Conservation (phyloP, 805 yeast genomes). For the Wickerhamiella vanderwaltii region DNA sequence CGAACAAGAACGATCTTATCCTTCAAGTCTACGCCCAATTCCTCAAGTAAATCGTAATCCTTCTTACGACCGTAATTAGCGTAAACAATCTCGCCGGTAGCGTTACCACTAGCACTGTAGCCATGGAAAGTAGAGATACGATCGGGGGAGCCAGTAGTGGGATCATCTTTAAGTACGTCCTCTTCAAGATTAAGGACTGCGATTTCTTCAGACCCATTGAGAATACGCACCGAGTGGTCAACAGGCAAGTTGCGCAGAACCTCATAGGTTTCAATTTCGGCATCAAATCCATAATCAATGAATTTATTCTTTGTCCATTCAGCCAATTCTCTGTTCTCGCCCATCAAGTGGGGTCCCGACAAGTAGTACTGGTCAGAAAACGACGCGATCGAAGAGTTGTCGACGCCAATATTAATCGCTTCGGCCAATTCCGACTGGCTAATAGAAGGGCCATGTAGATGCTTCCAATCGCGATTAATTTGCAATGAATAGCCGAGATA, state of each 20-base stretch:
- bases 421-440: conserved; percentile 37
- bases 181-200: conserved; percentile 44
- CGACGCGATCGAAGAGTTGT: conserved; percentile 13
- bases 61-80: conserved; percentile 56
- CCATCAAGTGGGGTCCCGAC: conserved; percentile 28
- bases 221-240: conserved; percentile 38
- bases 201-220: conserved; percentile 26
- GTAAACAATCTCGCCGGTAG: conserved; percentile 51
- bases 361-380: conserved; percentile 20
- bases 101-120: conserved; percentile 64
- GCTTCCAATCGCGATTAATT: background rate
- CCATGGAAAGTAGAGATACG: conserved; percentile 64
- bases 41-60: conserved; percentile 42
- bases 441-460: background rate
- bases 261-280: conserved; percentile 45
- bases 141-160: conserved; percentile 35
- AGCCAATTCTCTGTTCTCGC: conserved; percentile 29
- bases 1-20: conserved; percentile 56
- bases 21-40: conserved; percentile 37
- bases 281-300: conserved; percentile 45
- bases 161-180: conserved; percentile 42
- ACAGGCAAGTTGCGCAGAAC: conserved; percentile 54
- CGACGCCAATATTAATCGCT: conserved; percentile 24
- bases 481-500: background rate
- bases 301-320: conserved; percentile 50